phyloP scores from a whole-genome alignment of 176 grass and related monocot genomes.

The Eremochloa ophiuroides region DNA sequence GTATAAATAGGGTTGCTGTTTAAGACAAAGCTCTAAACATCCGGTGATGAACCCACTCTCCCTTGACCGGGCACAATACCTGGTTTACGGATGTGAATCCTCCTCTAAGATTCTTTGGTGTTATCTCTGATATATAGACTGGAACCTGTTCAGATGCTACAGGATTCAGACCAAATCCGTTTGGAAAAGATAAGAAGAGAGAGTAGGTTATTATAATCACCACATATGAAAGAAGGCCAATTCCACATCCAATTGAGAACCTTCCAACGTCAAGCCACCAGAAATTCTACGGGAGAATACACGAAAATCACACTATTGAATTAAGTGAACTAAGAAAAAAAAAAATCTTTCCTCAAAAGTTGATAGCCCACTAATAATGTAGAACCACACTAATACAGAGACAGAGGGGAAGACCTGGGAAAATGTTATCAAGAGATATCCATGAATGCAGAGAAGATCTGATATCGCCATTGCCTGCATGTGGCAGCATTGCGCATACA shows the following conservation, averaged over 20 bases:
- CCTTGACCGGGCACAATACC: neutral
- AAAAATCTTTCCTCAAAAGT: no score
- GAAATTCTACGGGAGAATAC: conserved; percentile 27
- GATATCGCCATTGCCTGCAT: conserved; percentile 75
- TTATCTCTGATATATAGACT: conserved; percentile 86
- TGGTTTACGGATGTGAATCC: conserved; percentile 69
- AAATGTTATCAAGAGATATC: conserved; percentile 70
- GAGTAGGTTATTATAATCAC: conserved; percentile 31
- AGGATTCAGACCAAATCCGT: conserved; percentile 5
- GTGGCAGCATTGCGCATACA: neutral
- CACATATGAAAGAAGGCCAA: conserved; percentile 78
- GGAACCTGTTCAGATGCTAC: conserved; percentile 52
- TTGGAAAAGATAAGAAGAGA: neutral
- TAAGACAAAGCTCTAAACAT: neutral
- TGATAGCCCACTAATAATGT: neutral
- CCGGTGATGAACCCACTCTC: neutral
- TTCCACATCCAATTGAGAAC: conserved; percentile 66
- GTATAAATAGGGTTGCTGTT: neutral
- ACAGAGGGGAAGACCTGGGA: conserved; percentile 36
- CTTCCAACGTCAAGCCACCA: conserved; percentile 79
- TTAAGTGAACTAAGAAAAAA: neutral
- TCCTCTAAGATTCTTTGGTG: conserved; percentile 84
- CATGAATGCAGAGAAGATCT: conserved; percentile 66
- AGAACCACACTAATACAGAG: neutral
- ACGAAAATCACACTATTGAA: neutral